Evolutionary conservation across 257 asterid genomes (phyloP), one percentile per base, ranked within the genome.

Genomic region (Knoxia roxburghii): DNA sequence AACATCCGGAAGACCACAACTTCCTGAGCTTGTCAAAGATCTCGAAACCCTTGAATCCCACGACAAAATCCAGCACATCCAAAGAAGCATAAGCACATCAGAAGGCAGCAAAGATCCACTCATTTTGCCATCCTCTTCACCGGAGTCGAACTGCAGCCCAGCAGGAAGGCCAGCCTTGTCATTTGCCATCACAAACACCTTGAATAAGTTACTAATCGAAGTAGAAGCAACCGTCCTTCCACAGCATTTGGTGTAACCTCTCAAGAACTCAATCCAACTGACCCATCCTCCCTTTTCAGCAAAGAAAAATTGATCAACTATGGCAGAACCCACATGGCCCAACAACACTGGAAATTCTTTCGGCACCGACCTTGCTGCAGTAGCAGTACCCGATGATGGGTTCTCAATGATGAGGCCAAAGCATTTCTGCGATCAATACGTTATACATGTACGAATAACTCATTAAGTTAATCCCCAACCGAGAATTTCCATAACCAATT

Each of bases 241-340:
- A 32, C 97, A 94, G 73, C 94, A 85, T 50, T 83, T 85, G 7
- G 82, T 82, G 76, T 84, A 88, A 20, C 97, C 97, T 75, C 72
- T 84, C 81, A 90, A 72, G 85, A 90, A 94, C 80, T 94, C 95
- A 52, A 87, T 43, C 95, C 94, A 82, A 77, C 53, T 83, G 48
- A 88, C 80, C 65, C n/a, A n/a, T n/a, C 88, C 95, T 68, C 85
- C 77, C 68, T 93, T 82, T 66, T 76, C 95, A 39, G 81, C 61
- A 61, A 75, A 76, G 73, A 94, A 90, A 62, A 82, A 90, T 46
- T 81, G 72, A 76, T 94, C 97, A 59, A 90, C 85, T 49, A 90
- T 83, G 8, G 88, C 66, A 60, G 95, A 84, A 67, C 93, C 88
- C 69, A 88, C 76, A 69, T 84, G 85, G 73, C 65, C 75, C 73